Evolutionary conservation across 2,329 filamentous ascomycete genomes (phyloP), one percentile per base, ranked within the genome.

Genomic region (Rasamsonia emersonii): DNA sequence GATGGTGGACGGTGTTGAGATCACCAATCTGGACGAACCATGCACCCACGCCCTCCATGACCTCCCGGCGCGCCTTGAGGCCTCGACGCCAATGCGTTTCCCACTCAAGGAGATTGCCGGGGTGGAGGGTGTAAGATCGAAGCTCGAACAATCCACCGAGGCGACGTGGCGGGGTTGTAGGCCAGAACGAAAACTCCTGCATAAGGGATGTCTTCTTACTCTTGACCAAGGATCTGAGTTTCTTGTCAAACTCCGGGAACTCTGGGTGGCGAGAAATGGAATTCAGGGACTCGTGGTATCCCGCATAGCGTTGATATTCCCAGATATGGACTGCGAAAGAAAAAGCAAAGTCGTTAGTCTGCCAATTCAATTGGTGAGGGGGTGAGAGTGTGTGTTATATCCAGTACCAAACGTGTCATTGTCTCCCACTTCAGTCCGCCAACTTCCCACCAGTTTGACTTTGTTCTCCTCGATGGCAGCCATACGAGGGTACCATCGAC

Each of bases 101-200:
- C 91, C 91, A 98, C 64, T 98, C 91, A 5, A 98, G 73, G 25
- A 98, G 71, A 58, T 95, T 95, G 24, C 91, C 91, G 0, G 91
- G 91, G 56, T 95, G 86, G 14, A 98, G 73, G 4, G 86, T 95
- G 67, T 98, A 98, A 2, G 91, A 95, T 32, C 91, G 84, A 19
- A 98, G 73, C 67, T 98, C 91, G 55, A 98, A 98, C 24, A 98
- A 64, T 27, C 91, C 91, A 34, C 91, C 91, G 1, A 98, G 75
- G 50, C 85, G 71, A 38, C 91, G 85, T 0, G 91, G 91, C 4
- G 88, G 74, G 0, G 86, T 89, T 3, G 91, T 98, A 1, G 91
- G 91, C 91, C 91, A 98, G 73, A 98, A 98, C 20, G 88, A 94
- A 64, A 98, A 98, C 61, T 98, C 91, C 60, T 98, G 91, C 91